These are phyloP conservation scores for Geotrichum fermentans DNA, from an alignment of 1,139 yeast genomes.

Conservation along the genomic window DNA sequence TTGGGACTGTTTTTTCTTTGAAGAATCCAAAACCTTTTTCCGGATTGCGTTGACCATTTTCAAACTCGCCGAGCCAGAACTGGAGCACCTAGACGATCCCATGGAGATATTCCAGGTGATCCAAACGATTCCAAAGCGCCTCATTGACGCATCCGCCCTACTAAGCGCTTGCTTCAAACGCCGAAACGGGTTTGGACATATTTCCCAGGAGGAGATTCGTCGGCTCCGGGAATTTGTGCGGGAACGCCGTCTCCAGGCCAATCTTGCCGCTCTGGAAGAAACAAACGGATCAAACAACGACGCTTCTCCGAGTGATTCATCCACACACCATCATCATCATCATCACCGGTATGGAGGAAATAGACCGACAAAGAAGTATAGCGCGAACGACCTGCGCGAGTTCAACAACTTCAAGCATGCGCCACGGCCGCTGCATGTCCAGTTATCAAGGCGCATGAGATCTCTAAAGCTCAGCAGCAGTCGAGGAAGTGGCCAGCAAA, in stretches of 20 bases:
- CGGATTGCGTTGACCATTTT: constrained; percentile 79
- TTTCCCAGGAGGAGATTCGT: constrained; percentile 76
- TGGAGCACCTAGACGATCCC: constrained; percentile 51
- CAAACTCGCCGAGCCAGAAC: constrained; percentile 65
- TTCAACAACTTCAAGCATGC: constrained; percentile 10
- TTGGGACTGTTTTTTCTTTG: constrained; percentile 94
- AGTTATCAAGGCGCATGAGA: constrained; percentile 8
- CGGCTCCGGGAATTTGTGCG: constrained; percentile 73
- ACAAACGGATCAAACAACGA: background rate
- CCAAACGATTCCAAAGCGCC: constrained; percentile 72
- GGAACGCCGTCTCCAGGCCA: constrained; percentile 14
- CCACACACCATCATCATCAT: background rate
- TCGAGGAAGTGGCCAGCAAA: background rate
- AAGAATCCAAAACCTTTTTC: constrained; percentile 82
- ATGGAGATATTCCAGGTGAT: constrained; percentile 83
- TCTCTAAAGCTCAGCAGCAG: constrained; percentile 2
- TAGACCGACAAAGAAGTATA: background rate
- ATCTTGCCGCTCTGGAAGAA: constrained; percentile 8
- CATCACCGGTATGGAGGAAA: background rate
- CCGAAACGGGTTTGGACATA: constrained; percentile 66
- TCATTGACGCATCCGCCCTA: constrained; percentile 64
- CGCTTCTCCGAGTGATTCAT: background rate
- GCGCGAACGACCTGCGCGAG: constrained; percentile 6
- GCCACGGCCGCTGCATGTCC: constrained; percentile 9
- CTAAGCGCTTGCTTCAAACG: constrained; percentile 73